Base-by-base conservation (phyloP, 805 yeast genomes). In the Candida maris region DNA sequence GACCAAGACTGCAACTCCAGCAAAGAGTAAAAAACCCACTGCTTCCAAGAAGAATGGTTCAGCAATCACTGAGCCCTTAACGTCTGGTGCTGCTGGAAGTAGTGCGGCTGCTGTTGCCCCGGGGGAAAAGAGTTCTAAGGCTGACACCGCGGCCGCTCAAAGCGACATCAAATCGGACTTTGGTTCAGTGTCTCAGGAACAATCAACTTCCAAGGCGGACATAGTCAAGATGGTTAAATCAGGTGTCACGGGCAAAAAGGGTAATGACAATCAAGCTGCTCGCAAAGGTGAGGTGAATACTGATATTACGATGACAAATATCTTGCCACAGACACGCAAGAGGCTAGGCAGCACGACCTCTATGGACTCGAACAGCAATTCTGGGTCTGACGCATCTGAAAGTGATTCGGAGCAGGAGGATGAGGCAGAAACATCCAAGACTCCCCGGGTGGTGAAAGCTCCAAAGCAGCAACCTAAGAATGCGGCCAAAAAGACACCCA, bases 381-480 rank as follows among this genome's bases (percentile, higher is more conserved):
- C 29, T 19, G 41, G 35, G 3, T 35, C 45, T n/a, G 52, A 35
- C 3, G 38, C 42, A 3, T 28, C 31, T 6, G 46, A 39, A 6
- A 32, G 34, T 2, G 59, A 45, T 5, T 45, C 57, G 3, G 57
- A 51, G 17, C 49, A 51, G 4, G 28, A 37, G 27, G 52, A 44
- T 6, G 53, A 56, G 12, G 44, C 57, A 19, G 42, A 48, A 9
- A 27, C 46, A 3, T 42, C 40, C 4, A 52, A 49, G 20, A 64
- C 57, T 28, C 63, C 68, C 37, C 60, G 74, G 39, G 64, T 70
- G 14, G 79, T 73, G 4, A 66, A 67, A 26, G 65, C 75, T 2
- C 79, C 79, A 14, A 43, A 39, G 31, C 21, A 17, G 15, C 8
- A 19, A 9, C 19, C 22, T 19, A 39, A 18, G 23, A 28, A 22